Base-by-base conservation (phyloP, 495 filamentous ascomycete genomes). In the Tuber melanosporum region DNA sequence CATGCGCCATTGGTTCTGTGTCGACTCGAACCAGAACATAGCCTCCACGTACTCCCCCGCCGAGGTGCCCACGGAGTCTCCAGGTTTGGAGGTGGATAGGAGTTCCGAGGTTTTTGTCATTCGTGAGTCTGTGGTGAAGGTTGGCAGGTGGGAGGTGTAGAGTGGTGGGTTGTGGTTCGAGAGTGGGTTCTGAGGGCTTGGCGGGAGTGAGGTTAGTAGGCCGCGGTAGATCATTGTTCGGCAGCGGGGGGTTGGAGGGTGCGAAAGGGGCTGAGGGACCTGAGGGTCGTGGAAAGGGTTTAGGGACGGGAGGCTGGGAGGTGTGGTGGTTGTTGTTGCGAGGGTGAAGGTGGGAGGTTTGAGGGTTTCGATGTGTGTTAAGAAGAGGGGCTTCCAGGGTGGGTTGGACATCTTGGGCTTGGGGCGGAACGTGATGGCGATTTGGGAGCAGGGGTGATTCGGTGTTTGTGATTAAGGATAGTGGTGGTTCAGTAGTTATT, bases 91-190 rank as follows among this genome's bases (percentile, higher is more conserved):
- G 39, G 72, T 26, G 2, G 84, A 85, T 66, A 91, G 87, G 0
- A 98, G 79, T 83, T 98, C 91, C 4, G 84, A 84, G 3, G 91
- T 86, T 86, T 99, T 99, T 46, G 90, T 87, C 93, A 94, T 97
- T 17, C 95, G 88, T 15, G 88, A 87, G 83, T 99, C 95, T 0
- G 94, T 97, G 0, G 95, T 98, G 77, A 98, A 91, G 2, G 92
- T 90, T 6, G 91, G 87, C 76, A 93, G 84, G 79, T 98, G 94
- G 73, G 89, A 92, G 72, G 92, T 90, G 82, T 87, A 97, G 0
- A 90, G 80, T 15, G 80, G 76, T 0, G 91, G 90, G 83, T 98
- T 98, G 62, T 77, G 85, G 81, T 78, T 85, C 10, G 84, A 89
- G 79, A 83, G 88, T n/a, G 85, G 81, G 80, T 92, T 91, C 79